These are phyloP conservation scores for Exophiala dermatitidis DNA, from an alignment of 2,329 filamentous ascomycete species.

Conservation along the genomic window DNA sequence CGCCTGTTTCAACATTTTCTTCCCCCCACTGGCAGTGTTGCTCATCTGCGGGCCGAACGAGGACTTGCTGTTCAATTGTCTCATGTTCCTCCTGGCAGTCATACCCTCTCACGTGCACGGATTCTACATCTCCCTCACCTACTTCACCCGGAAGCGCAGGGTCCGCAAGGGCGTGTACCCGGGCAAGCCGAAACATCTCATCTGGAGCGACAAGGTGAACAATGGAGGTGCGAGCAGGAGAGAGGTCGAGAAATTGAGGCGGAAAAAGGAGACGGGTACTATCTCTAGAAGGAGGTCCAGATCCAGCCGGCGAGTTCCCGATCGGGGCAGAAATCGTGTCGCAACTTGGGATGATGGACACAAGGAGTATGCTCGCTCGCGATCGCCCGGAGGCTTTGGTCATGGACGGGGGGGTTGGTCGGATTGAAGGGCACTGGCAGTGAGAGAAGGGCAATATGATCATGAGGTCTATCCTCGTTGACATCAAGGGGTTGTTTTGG, in stretches of 20 bases:
- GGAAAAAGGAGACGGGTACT: slow-evolving; percentile 17
- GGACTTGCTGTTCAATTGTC: slow-evolving; percentile 35
- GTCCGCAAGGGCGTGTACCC: slow-evolving; percentile 35
- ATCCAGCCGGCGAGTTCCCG: background rate
- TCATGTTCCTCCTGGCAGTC: slow-evolving; percentile 37
- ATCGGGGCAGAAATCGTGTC: slow-evolving; percentile 1
- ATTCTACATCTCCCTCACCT: slow-evolving; percentile 37
- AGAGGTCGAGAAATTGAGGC: slow-evolving; percentile 30
- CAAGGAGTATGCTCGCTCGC: slow-evolving; percentile 8
- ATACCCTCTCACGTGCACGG: slow-evolving; percentile 38
- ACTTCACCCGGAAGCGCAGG: slow-evolving; percentile 35
- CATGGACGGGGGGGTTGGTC: background rate
- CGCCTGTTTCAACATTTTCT: slow-evolving; percentile 36
- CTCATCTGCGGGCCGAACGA: slow-evolving; percentile 33
- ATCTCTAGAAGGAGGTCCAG: slow-evolving; percentile 4
- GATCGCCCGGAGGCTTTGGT: slow-evolving; percentile 1
- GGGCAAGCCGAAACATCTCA: slow-evolving; percentile 32
- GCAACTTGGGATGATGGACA: slow-evolving; percentile 17
- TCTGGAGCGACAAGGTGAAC: slow-evolving; percentile 33
- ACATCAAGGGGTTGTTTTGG: no score
- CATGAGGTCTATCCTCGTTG: background rate
- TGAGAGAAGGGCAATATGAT: background rate
- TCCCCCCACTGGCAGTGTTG: slow-evolving; percentile 34
- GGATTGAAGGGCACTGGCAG: background rate
- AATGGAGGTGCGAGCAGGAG: slow-evolving; percentile 33